These are phyloP conservation scores for Suaeda aralocaspica DNA, from an alignment of 148 eudicot genomes.

Conservation along the genomic window DNA sequence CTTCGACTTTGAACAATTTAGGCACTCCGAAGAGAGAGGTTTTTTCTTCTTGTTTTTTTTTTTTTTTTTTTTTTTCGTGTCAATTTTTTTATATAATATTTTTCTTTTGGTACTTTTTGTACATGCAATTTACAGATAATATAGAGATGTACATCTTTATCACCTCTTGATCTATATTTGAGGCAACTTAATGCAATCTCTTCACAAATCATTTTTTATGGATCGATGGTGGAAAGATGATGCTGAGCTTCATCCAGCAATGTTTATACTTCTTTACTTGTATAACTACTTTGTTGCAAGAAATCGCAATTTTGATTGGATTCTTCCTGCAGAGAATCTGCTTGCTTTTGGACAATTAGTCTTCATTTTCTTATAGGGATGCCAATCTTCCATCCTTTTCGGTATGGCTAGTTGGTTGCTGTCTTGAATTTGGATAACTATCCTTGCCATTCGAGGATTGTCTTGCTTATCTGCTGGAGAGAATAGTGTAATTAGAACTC, in stretches of 20 bases:
- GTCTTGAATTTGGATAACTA: not conserved
- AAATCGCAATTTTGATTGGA: not conserved
- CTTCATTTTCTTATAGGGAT: not conserved
- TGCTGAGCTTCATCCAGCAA: not conserved
- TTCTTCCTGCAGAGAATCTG: not conserved
- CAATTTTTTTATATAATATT: too few relatives aligned
- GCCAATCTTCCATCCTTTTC: not conserved
- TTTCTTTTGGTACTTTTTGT: slow-evolving; percentile 4
- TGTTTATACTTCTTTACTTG: not conserved
- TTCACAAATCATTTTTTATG: not conserved
- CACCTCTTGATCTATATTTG: slow-evolving; percentile 5
- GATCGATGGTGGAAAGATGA: not conserved
- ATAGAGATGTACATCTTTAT: not conserved
- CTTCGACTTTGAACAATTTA: not conserved
- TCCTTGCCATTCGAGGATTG: not conserved
- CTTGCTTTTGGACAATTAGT: not conserved
- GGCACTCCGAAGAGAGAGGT: not conserved
- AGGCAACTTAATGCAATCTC: slow-evolving; percentile 2
- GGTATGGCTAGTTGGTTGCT: not conserved
- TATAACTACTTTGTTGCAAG: not conserved
- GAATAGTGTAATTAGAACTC: not conserved
- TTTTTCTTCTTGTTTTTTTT: not conserved
- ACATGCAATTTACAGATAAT: slow-evolving; percentile 15
- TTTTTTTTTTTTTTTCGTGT: not conserved
- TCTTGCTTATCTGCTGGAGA: not conserved